Base-by-base conservation (phyloP, 2,329 filamentous ascomycete genomes). In the Alternaria viburni region DNA sequence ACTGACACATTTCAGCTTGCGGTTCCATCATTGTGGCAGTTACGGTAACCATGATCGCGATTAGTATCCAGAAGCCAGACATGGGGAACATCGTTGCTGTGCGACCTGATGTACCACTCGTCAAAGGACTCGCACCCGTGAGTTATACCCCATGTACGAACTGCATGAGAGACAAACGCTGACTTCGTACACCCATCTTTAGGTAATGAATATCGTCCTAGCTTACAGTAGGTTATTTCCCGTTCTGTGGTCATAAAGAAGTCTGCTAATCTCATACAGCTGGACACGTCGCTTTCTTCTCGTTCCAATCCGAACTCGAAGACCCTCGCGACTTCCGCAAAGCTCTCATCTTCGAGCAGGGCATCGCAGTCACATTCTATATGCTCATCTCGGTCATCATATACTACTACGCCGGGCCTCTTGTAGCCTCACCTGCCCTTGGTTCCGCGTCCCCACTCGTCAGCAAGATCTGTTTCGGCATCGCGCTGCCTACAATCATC, bases 401-500 rank as follows among this genome's bases (percentile, higher is more conserved):
- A 70, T 93, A 93, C 80, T 83, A 87, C 61, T 92, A 86, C 70
- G 87, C 86, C 6, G 90, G 91, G 1, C 80, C 82, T 1, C 77
- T 83, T 10, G 89, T 93, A 2, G 82, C 84, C 2, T 89, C 87
- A 2, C 91, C 91, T 0, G 90, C 91, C 0, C 83, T 93, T 1
- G 87, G 88, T 8, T 90, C 89, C 0, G 86, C 89, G 8, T 83
- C 84, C 4, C 75, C 75, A 2, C 72, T 84, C 0, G 79, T 92
- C 50, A 83, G 86, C 21, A 91, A 91, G 73, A 80, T 90, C 11
- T 89, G 90, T 12, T 92, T 88, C 79, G 89, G 88, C 23, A 82
- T 92, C 62, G 90, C 90, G 0, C 83, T 90, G 3, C 90, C 90
- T 13, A 92, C 90, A 3, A 92, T 92, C 61, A 82, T 92, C 51